These are phyloP conservation scores for Carex kokanica DNA, from an alignment of 176 grass and related monocot genomes.

Conservation along the genomic window DNA sequence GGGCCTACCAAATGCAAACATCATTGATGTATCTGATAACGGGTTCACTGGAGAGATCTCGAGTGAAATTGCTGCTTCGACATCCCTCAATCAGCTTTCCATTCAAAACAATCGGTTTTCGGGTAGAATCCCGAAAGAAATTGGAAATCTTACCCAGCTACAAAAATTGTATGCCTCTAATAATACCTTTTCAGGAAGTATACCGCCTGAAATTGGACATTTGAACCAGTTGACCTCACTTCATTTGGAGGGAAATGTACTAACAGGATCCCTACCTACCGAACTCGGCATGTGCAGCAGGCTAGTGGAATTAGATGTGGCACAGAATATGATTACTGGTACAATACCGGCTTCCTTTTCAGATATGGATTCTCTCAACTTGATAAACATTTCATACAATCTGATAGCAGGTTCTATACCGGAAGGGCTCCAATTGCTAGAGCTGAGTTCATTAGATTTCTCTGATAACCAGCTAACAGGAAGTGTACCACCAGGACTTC, in stretches of 20 bases:
- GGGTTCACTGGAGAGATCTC: conserved; percentile 57
- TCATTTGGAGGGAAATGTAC: conserved; percentile 49
- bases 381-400: conserved; percentile 56
- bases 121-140: conserved; percentile 50
- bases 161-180: conserved; percentile 61
- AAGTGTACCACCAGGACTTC: conserved; percentile 47
- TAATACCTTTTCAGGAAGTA: conserved; percentile 55
- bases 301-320: conserved; percentile 63
- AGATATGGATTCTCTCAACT: conserved; percentile 56
- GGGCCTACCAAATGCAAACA: conserved; percentile 46
- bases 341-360: conserved; percentile 43
- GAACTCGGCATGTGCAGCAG: conserved; percentile 44
- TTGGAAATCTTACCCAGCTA: conserved; percentile 42
- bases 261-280: conserved; percentile 43
- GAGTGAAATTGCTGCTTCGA: conserved; percentile 36
- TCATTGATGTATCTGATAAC: conserved; percentile 78
- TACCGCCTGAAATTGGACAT: conserved; percentile 52
- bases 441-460: conserved; percentile 80
- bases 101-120: conserved; percentile 53
- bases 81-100: conserved; percentile 53
- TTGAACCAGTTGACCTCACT: conserved; percentile 51
- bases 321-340: conserved; percentile 54
- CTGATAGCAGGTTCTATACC: conserved; percentile 54
- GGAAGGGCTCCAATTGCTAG: conserved; percentile 43
- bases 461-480: conserved; percentile 62